These are phyloP conservation scores for Rubia tinctorum DNA, from an alignment of 305 asterid species.

Conservation along the genomic window DNA sequence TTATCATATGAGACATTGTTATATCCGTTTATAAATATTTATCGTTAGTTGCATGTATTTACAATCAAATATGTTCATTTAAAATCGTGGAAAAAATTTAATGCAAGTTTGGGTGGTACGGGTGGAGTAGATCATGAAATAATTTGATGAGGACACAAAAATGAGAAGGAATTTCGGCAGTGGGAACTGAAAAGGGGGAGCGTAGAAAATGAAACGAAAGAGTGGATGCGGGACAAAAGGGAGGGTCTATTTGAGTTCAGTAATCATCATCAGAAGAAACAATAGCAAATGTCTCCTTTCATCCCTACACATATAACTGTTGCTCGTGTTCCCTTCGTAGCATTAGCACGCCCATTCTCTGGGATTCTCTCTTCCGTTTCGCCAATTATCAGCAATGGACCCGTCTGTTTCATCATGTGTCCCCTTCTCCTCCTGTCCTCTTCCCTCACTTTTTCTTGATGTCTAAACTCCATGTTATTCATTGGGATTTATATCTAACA, in stretches of 20 bases:
- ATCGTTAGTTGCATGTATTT: too few relatives aligned
- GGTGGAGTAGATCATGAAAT: too few relatives aligned
- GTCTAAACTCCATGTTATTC: too few relatives aligned
- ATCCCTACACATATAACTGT: conserved; percentile 50
- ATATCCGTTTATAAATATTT: too few relatives aligned
- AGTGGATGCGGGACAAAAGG: conserved; percentile 31
- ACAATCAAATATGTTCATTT: too few relatives aligned
- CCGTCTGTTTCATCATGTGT: conserved; percentile 1
- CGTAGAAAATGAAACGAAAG: not conserved
- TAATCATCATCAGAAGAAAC: conserved; percentile 18
- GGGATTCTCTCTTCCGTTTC: conserved; percentile 19
- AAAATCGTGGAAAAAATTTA: too few relatives aligned
- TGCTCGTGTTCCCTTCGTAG: conserved; percentile 28
- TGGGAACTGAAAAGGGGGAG: too few relatives aligned
- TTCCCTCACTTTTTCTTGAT: not conserved
- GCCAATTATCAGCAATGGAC: conserved; percentile 35
- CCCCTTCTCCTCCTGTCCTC: not conserved
- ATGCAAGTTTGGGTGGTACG: too few relatives aligned
- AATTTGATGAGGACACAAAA: too few relatives aligned
- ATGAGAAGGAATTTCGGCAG: too few relatives aligned
- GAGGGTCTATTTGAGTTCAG: not conserved
- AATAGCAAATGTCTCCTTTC: conserved; percentile 36
- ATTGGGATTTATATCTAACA: too few relatives aligned
- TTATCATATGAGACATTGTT: too few relatives aligned
- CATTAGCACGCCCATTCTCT: conserved; percentile 42